phyloP scores from a whole-genome alignment of 2,329 filamentous ascomycete species.

The Phoma sp. region DNA sequence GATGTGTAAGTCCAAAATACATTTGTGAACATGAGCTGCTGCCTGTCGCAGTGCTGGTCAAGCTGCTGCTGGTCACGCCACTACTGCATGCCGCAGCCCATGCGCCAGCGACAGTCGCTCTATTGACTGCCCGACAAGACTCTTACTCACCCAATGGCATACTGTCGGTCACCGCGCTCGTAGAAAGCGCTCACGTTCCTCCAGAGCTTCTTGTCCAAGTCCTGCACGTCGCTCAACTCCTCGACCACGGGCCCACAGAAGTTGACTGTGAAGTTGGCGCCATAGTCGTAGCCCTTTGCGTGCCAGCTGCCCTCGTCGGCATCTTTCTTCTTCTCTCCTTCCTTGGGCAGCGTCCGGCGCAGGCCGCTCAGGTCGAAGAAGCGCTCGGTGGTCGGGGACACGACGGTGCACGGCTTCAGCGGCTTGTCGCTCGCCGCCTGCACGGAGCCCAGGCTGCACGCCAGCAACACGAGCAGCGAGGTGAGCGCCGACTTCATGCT shows the following conservation, averaged over 20 bases:
- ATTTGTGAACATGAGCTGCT: neutral
- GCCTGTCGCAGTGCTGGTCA: neutral
- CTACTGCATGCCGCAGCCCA: neutral
- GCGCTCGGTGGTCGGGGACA: constrained; percentile 64
- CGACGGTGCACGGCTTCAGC: constrained; percentile 65
- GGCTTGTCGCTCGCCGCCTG: constrained; percentile 51
- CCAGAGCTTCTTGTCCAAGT: constrained; percentile 67
- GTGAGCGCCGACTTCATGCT: constrained; percentile 35
- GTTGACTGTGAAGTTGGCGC: constrained; percentile 82
- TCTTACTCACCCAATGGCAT: constrained; percentile 70
- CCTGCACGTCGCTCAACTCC: constrained; percentile 65
- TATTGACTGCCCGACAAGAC: constrained; percentile 35
- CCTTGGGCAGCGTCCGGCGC: constrained; percentile 56
- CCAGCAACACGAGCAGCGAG: constrained; percentile 35
- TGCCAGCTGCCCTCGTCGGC: constrained; percentile 66
- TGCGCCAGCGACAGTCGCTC: neutral
- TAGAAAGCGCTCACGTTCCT: constrained; percentile 82
- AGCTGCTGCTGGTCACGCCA: too few species aligned
- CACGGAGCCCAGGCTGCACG: constrained; percentile 38
- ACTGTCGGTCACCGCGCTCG: constrained; percentile 66
- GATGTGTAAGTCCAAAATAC: neutral
- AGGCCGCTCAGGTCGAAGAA: constrained; percentile 69
- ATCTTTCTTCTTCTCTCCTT: constrained; percentile 55
- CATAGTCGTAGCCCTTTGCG: constrained; percentile 76
- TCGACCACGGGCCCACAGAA: constrained; percentile 79